Evolutionary conservation across 352 stramenopile species (phyloP).

Genomic region (Achlya hypogyna): DNA sequence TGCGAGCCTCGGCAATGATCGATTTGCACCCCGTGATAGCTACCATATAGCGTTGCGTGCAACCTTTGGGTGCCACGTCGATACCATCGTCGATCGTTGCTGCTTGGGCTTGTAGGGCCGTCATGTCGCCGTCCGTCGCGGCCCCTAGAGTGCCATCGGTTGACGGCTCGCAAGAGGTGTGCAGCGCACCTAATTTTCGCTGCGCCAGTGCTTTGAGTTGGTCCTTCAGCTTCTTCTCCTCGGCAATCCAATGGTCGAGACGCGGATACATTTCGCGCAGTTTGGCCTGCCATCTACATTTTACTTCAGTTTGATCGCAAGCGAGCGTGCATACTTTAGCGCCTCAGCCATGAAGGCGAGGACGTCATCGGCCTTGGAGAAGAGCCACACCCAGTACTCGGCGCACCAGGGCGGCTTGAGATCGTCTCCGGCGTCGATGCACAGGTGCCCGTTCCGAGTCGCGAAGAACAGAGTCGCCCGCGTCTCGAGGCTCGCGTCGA

Average conservation of each 20-base stretch:
- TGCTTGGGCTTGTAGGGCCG: neutral
- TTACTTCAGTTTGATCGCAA: conserved; percentile 24
- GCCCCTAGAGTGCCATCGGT: no score
- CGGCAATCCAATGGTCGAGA: conserved; percentile 39
- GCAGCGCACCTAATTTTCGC: neutral
- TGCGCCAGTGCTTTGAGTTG: conserved; percentile 28
- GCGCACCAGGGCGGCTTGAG: conserved; percentile 55
- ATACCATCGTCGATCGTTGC: neutral
- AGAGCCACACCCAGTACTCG: conserved; percentile 64
- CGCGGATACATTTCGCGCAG: conserved; percentile 10
- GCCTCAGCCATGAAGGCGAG: conserved; percentile 65
- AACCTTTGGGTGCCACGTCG: neutral
- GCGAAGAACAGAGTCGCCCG: neutral
- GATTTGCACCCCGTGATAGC: conserved; percentile 14
- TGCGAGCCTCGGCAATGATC: conserved; percentile 3
- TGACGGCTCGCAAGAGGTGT: no score
- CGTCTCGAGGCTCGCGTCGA: conserved; percentile 2
- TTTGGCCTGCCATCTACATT: conserved; percentile 9
- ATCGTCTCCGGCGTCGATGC: conserved; percentile 36
- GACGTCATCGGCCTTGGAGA: conserved; percentile 78
- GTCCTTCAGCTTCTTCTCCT: conserved; percentile 40
- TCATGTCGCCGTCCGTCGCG: neutral
- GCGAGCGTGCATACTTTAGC: no score
- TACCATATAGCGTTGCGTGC: neutral
- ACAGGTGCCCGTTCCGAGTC: neutral